Percentiles rank a stretch among this genome's conserved stretches.
Evolutionary conservation across 345 rosid genomes (phyloP).

Genomic region (Acer yangbiense): DNA sequence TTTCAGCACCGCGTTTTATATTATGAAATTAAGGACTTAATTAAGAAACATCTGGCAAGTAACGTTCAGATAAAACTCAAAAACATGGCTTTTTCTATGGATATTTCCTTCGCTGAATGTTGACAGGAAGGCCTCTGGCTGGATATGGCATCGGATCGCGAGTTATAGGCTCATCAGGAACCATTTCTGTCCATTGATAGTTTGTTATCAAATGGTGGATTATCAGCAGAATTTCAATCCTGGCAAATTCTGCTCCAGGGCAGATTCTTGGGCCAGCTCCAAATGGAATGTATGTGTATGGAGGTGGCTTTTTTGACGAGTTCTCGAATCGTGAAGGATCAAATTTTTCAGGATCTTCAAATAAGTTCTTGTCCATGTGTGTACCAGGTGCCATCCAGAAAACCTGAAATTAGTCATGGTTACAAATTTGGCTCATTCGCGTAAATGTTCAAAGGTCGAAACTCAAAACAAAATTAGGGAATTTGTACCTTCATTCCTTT

Average conservation of each 20-base stretch:
- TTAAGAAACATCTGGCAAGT: not conserved
- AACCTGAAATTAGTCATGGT: not conserved
- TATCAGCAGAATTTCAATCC: constrained; percentile 18
- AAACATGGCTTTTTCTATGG: not conserved
- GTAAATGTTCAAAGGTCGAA: not conserved
- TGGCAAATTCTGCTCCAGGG: constrained; percentile 24
- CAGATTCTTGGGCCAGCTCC: constrained; percentile 25
- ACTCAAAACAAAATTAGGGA: not conserved
- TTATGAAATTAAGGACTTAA: no score
- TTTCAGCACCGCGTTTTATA: no score
- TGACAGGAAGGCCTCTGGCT: constrained; percentile 27
- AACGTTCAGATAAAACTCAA: not conserved
- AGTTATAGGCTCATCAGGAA: constrained; percentile 23
- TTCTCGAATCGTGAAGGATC: constrained; percentile 25
- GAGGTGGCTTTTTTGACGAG: constrained; percentile 19
- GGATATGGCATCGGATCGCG: constrained; percentile 22
- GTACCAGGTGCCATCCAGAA: constrained; percentile 28
- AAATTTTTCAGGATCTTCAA: constrained; percentile 25
- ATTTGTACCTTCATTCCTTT: constrained; percentile 29
- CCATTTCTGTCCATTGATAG: constrained; percentile 14
- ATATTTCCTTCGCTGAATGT: not conserved
- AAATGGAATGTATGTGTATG: constrained; percentile 28
- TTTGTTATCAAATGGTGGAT: constrained; percentile 22
- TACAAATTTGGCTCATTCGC: not conserved
- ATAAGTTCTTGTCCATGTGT: constrained; percentile 26